Evolutionary conservation across 1,139 yeast genomes (phyloP), one percentile per base, ranked within the genome.

Genomic region (Diutina ranongensis): DNA sequence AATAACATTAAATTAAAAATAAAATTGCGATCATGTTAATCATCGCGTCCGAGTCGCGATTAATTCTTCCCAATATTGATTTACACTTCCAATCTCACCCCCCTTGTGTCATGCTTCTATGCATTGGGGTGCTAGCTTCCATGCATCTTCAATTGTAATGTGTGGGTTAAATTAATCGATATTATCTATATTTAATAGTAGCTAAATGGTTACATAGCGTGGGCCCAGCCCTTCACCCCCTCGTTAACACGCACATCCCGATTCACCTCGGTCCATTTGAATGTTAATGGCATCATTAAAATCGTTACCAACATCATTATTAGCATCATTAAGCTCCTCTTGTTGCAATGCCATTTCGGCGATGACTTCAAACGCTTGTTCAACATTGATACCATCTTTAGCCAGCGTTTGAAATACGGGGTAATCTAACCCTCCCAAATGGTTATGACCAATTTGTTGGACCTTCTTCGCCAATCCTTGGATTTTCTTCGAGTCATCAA

Each of bases 331-430:
- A 57, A 81, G 83, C 60, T 85, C 94, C 61, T 89, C 95, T 61
- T 83, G 94, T 58, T 83, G 89, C 56, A 92, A 71, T 0, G 98
- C 98, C 70, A 86, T 87, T 58, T 95, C 78, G 34, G 97, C 97
- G 57, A 92, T 86, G 42, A 88, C 95, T 60, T 92, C 97, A 60
- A 92, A 92, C 1, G 97, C 98, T 57, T 83, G 80, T 57, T 89
- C 97, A 36, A 92, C 96, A 52, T 92, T 92, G 45, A 88, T 84
- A 10, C 94, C 88, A 60, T 87, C 95, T 65, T 88, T 88, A 18
- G 97, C 97, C 68, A 89, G 80, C 20, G 97, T 89, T 63, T 88
- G 95, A 61, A 92, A 92, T 51, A 88, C 82, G 2, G 98, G 97
- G 54, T 89, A 75, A 62, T 86, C 83, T 54, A 68, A 62, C 2